phyloP scores from a whole-genome alignment of 2,329 filamentous ascomycete genomes.

The Pezicula radicicola region DNA sequence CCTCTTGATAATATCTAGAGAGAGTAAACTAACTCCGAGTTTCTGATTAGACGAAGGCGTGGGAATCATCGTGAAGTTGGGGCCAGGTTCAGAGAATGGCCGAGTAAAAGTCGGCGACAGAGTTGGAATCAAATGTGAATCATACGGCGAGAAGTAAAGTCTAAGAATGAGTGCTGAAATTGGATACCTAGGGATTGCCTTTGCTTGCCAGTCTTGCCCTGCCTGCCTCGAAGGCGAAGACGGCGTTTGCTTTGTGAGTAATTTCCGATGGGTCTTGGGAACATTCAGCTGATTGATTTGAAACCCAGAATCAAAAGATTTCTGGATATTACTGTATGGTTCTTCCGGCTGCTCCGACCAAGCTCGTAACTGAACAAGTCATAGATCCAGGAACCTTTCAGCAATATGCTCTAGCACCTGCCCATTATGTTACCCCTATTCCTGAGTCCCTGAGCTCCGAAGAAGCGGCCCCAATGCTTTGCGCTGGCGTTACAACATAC shows the following conservation, averaged over 20 bases:
- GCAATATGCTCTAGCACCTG: conserved; percentile 62
- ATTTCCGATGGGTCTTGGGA: background rate
- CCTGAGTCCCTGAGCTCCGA: conserved; percentile 58
- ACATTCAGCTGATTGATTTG: conserved; percentile 5
- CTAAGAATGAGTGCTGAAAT: conserved; percentile 1
- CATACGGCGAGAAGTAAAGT: background rate
- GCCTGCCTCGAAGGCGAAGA: conserved; percentile 54
- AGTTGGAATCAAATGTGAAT: conserved; percentile 62
- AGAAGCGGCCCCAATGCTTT: conserved; percentile 64
- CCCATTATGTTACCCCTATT: conserved; percentile 68
- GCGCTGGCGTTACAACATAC: conserved; percentile 60
- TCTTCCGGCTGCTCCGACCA: background rate
- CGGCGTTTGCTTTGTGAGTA: conserved; percentile 61
- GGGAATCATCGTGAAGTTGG: conserved; percentile 62
- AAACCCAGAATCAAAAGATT: conserved; percentile 45
- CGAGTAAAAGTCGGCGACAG: conserved; percentile 63
- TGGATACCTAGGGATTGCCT: conserved; percentile 46
- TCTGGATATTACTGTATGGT: conserved; percentile 59
- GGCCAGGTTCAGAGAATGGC: conserved; percentile 52
- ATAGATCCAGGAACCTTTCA: conserved; percentile 65
- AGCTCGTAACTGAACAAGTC: background rate
- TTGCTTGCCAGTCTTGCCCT: conserved; percentile 51
- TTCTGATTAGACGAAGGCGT: conserved; percentile 49
- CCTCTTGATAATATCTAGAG: too few relatives aligned
- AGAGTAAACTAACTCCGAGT: too few relatives aligned